phyloP scores from a whole-genome alignment of 805 yeast species.

The Saturnispora gosingensis region DNA sequence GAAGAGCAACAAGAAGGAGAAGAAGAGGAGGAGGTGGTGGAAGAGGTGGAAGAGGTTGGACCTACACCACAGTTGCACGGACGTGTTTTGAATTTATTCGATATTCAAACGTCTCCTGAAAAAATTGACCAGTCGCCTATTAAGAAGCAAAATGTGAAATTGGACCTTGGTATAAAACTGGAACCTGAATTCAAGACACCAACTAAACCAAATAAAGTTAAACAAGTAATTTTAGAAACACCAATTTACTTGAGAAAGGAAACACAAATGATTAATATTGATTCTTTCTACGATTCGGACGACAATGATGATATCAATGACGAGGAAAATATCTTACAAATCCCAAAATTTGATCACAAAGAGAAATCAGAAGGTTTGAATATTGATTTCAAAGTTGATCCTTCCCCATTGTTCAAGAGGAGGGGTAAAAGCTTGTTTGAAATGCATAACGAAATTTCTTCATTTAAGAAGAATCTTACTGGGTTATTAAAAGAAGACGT shows the following conservation, averaged over 20 bases:
- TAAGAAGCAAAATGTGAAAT: neutral
- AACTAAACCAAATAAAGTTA: slow-evolving; percentile 1
- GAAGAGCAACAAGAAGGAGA: slow-evolving; percentile 11
- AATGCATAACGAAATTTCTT: slow-evolving; percentile 6
- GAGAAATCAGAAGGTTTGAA: neutral
- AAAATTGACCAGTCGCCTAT: neutral
- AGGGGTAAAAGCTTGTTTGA: slow-evolving; percentile 9
- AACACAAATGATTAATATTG: neutral
- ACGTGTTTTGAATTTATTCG: slow-evolving; percentile 57
- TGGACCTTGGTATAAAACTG: neutral
- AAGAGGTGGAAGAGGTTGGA: slow-evolving; percentile 41
- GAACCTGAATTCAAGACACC: slow-evolving; percentile 12
- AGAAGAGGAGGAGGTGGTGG: slow-evolving; percentile 7
- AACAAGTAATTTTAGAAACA: neutral
- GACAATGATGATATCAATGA: neutral
- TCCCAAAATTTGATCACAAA: neutral
- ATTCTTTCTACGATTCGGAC: neutral
- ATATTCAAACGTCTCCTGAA: neutral
- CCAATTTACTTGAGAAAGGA: neutral
- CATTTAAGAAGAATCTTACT: slow-evolving; percentile 7
- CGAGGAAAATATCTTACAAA: neutral
- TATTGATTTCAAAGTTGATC: slow-evolving; percentile 2
- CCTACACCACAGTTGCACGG: slow-evolving; percentile 88
- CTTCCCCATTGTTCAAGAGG: slow-evolving; percentile 9
- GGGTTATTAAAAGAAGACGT: slow-evolving; percentile 5